Percentiles rank a stretch among this genome's conserved stretches.
Evolutionary conservation across 2,329 filamentous ascomycete species (phyloP).

Genomic region (Emmonsia crescens): DNA sequence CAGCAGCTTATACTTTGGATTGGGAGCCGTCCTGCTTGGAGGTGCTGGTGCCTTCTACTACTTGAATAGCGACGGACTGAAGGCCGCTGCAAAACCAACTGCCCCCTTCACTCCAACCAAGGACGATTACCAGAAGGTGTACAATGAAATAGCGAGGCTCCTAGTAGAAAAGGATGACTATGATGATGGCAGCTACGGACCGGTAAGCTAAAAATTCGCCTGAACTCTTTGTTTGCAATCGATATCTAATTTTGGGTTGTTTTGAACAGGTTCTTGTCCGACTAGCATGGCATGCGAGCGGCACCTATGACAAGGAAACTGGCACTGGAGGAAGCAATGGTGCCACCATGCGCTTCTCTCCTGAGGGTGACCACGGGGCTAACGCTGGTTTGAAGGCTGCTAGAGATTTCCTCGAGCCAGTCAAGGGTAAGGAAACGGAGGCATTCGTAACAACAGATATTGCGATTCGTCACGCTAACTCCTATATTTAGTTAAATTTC

Average conservation of each 20-base stretch:
- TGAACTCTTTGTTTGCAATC: constrained; percentile 1
- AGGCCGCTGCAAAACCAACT: constrained; percentile 36
- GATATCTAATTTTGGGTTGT: constrained; percentile 1
- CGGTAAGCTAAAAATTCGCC: constrained; percentile 38
- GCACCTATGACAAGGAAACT: constrained; percentile 82
- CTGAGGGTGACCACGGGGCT: constrained; percentile 81
- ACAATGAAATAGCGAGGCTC: constrained; percentile 69
- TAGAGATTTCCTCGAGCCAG: constrained; percentile 83
- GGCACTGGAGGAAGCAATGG: constrained; percentile 89
- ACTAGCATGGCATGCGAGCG: constrained; percentile 87
- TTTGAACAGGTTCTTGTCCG: constrained; percentile 55
- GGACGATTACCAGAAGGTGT: constrained; percentile 91
- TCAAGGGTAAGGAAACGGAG: constrained; percentile 54
- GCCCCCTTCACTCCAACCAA: constrained; percentile 62
- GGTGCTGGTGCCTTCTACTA: constrained; percentile 59
- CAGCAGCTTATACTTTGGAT: constrained; percentile 46
- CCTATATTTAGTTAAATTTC: constrained; percentile 55
- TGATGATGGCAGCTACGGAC: constrained; percentile 92
- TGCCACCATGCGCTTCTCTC: constrained; percentile 90
- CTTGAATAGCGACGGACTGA: constrained; percentile 40
- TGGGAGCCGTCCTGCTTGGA: constrained; percentile 48
- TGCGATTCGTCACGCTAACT: constrained; percentile 11
- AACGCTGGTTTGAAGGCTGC: constrained; percentile 82
- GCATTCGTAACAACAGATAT: not conserved
- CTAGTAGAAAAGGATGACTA: constrained; percentile 89